Evolutionary conservation across 1,284 basidiomycete species (phyloP).

Genomic region (Ustilago tritici): DNA sequence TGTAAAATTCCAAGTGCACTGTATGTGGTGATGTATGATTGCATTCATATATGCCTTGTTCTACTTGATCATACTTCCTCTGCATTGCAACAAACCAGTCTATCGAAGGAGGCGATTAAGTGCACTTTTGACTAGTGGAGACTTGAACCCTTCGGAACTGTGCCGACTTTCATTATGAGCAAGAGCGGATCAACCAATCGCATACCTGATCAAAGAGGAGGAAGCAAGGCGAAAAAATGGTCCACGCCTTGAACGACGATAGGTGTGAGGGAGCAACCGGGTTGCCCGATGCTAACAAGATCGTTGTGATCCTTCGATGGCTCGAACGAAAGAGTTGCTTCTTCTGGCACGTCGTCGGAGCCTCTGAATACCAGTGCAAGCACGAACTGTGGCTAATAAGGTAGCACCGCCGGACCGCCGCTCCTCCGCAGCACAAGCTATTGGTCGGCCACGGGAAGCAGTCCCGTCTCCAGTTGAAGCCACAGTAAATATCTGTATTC

Average conservation of each 20-base stretch:
- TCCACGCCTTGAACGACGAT: background rate
- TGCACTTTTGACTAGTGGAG: background rate
- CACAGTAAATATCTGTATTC: too few species aligned
- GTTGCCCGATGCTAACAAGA: background rate
- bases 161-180: background rate
- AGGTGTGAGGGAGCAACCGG: background rate
- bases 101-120: background rate
- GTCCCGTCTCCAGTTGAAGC: background rate
- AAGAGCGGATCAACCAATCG: background rate
- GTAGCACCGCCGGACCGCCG: slow-evolving; percentile 3
- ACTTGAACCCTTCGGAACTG: background rate
- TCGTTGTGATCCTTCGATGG: background rate
- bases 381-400: background rate
- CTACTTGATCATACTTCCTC: background rate
- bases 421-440: background rate
- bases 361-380: background rate
- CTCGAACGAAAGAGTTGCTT: background rate
- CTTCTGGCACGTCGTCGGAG: slow-evolving; percentile 2
- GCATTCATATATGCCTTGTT: background rate
- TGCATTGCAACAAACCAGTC: background rate
- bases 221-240: background rate
- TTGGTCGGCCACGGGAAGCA: background rate
- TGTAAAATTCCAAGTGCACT: background rate
- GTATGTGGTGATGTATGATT: background rate
- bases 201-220: background rate